Evolutionary conservation across 768 basidiomycete species (phyloP).

Genomic region (Naganishia vishniacii): DNA sequence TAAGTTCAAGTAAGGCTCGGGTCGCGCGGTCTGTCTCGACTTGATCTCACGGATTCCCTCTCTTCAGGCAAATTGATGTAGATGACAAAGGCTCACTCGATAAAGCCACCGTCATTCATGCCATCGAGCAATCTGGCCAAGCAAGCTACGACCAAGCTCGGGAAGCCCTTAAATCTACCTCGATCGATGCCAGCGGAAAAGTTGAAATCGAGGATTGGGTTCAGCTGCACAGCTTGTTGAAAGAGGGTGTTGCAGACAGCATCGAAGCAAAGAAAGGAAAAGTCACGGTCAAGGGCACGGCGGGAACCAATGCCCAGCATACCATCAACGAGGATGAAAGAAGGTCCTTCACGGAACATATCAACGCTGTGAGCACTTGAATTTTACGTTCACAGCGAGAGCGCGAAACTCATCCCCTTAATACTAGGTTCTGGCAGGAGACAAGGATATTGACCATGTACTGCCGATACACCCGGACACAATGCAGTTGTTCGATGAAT

Average conservation of each 20-base stretch:
- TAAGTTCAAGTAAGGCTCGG: slow-evolving; percentile 83
- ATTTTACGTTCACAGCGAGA: not conserved
- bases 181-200: slow-evolving; percentile 88
- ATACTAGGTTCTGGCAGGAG: slow-evolving; percentile 77
- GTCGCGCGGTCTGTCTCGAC: not conserved
- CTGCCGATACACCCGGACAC: slow-evolving; percentile 91
- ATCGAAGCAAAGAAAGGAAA: slow-evolving; percentile 58
- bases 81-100: slow-evolving; percentile 48
- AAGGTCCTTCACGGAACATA: slow-evolving; percentile 94
- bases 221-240: slow-evolving; percentile 57
- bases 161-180: slow-evolving; percentile 79
- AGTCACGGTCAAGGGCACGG: slow-evolving; percentile 84
- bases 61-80: slow-evolving; percentile 45
- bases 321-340: slow-evolving; percentile 97
- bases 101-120: slow-evolving; percentile 72
- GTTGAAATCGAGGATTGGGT: slow-evolving; percentile 98
- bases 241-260: slow-evolving; percentile 17
- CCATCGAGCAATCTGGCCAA: slow-evolving; percentile 71
- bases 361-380: slow-evolving; percentile 67
- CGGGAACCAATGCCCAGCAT: slow-evolving; percentile 86
- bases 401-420: not conserved
- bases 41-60: not conserved
- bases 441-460: slow-evolving; percentile 71
- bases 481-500: slow-evolving; percentile 98
- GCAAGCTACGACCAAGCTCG: slow-evolving; percentile 75